Percentiles rank a stretch among this genome's conserved stretches.
phyloP scores from a whole-genome alignment of 257 asterid species.

The Plantago ovata region DNA sequence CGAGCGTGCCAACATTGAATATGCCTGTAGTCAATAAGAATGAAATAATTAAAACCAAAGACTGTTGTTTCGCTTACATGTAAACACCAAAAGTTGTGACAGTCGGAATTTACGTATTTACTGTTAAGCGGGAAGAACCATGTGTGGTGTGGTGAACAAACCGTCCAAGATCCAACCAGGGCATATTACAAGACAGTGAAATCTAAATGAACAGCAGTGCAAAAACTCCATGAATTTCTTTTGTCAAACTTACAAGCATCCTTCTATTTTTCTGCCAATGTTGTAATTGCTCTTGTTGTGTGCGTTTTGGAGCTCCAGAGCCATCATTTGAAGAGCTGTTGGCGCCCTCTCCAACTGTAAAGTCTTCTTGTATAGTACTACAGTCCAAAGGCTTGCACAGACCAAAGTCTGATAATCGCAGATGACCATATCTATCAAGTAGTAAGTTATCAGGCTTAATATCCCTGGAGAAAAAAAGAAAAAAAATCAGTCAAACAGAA shows the following conservation, averaged over 20 bases:
- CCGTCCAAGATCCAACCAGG: conserved; percentile 2
- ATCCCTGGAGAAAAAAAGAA: conserved; percentile 60
- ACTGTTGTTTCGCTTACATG: conserved; percentile 14
- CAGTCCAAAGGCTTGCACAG: conserved; percentile 97
- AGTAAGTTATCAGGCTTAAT: conserved; percentile 95
- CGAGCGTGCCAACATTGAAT: conserved; percentile 96
- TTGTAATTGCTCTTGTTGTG: conserved; percentile 94
- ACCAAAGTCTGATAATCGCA: conserved; percentile 94
- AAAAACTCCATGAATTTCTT: conserved; percentile 12
- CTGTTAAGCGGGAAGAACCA: conserved; percentile 19
- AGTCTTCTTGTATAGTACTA: conserved; percentile 80
- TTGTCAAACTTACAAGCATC: conserved; percentile 67
- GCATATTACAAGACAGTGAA: conserved; percentile 12
- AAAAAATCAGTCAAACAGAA: conserved; percentile 31
- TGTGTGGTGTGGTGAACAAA: conserved; percentile 15
- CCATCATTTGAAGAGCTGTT: conserved; percentile 48
- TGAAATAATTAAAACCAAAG: conserved; percentile 15
- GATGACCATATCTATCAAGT: conserved; percentile 87
- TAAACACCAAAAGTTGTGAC: conserved; percentile 16
- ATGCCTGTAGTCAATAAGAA: conserved; percentile 63
- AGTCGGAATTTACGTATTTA: conserved; percentile 6
- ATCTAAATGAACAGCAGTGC: conserved; percentile 12
- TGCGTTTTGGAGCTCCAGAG: conserved; percentile 65
- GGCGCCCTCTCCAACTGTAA: conserved; percentile 51
- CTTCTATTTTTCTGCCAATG: conserved; percentile 99